A percentile compares a stretch with the other conserved stretches of the same genome.
Conservation (phyloP, 192 early-diverging fungal genomes). For the Entophlyctis luteolus region DNA sequence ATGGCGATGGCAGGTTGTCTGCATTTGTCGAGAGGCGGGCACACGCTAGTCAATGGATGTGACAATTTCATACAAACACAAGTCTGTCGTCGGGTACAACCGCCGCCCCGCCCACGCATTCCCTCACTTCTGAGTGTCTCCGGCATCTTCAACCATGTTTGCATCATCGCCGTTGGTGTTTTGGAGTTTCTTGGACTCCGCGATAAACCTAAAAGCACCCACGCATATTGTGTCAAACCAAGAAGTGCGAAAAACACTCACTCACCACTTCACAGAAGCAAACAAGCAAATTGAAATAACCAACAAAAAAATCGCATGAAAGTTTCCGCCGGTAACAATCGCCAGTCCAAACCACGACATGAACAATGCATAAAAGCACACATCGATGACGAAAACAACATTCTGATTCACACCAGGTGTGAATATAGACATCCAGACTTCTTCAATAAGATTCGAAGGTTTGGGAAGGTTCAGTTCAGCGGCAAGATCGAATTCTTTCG, state of each 20-base stretch:
- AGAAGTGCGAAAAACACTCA: no score
- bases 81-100: no score
- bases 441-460: constrained; percentile 9
- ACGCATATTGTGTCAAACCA: no score
- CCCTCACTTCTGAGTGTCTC: no score
- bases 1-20: constrained; percentile 17
- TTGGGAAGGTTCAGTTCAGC: constrained; percentile 9
- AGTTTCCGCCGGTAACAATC: constrained; percentile 32
- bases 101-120: no score
- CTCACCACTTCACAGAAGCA: constrained; percentile 40
- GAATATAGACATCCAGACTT: constrained; percentile 39
- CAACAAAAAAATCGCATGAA: constrained; percentile 38
- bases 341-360: constrained; percentile 19
- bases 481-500: no score
- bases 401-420: constrained; percentile 40
- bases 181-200: constrained; percentile 7
- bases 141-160: no score
- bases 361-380: constrained; percentile 40
- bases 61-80: no score
- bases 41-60: no score
- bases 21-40: no score
- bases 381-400: constrained; percentile 37
- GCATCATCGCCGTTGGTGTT: no score
- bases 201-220: constrained; percentile 1
- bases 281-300: constrained; percentile 35